Evolutionary conservation across 352 stramenopile species (phyloP).

Genomic region (Thalassiosira exigua): DNA sequence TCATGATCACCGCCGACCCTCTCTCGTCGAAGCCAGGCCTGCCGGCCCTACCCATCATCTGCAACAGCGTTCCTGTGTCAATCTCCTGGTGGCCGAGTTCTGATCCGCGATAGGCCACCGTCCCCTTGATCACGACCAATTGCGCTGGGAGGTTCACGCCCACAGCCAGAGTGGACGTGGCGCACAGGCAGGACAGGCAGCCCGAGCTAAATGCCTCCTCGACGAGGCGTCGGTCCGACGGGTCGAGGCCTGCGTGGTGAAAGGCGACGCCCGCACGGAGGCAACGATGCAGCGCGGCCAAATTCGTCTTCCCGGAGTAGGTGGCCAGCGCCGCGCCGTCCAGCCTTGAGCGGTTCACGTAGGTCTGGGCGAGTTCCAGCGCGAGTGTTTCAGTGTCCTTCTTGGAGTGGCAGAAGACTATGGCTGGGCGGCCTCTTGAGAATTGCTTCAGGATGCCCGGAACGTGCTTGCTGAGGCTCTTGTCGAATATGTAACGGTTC

Average conservation of each 20-base stretch:
- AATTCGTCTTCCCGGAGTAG: slow-evolving; percentile 48
- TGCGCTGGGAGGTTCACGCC: slow-evolving; percentile 98
- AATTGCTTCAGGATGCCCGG: slow-evolving; percentile 63
- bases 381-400: slow-evolving; percentile 77
- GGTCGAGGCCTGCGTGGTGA: slow-evolving; percentile 81
- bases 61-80: slow-evolving; percentile 90
- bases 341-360: slow-evolving; percentile 29
- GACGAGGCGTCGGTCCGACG: slow-evolving; percentile 64
- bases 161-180: slow-evolving; percentile 98
- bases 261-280: slow-evolving; percentile 82
- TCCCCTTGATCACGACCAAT: slow-evolving; percentile 98
- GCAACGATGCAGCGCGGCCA: slow-evolving; percentile 74
- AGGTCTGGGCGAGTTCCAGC: slow-evolving; percentile 61
- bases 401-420: slow-evolving; percentile 86
- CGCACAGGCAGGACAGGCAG: slow-evolving; percentile 92
- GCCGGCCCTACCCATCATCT: slow-evolving; percentile 97
- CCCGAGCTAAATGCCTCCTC: slow-evolving; percentile 86
- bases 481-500: slow-evolving; percentile 82
- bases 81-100: slow-evolving; percentile 92
- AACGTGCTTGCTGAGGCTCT: slow-evolving; percentile 69
- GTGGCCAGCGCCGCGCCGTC: slow-evolving; percentile 47
- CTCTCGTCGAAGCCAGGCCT: slow-evolving; percentile 92
- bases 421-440: slow-evolving; percentile 20
- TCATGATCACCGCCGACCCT: slow-evolving; percentile 89
- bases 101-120: slow-evolving; percentile 94